phyloP scores from a whole-genome alignment of 2,329 filamentous ascomycete genomes.

The Xylaria multiplex region DNA sequence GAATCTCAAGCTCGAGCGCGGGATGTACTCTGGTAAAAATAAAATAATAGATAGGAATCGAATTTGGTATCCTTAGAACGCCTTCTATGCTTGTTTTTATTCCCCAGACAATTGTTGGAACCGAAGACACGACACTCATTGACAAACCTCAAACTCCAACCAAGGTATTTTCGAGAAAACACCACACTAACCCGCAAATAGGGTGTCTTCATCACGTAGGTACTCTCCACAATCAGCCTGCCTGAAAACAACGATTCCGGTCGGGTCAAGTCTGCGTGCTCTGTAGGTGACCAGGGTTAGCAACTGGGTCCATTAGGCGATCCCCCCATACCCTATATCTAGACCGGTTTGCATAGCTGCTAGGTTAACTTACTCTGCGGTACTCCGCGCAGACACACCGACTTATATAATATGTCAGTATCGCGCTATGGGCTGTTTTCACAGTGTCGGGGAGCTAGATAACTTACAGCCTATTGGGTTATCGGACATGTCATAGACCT shows the following conservation, averaged over 20 bases:
- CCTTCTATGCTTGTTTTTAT: conserved; percentile 35
- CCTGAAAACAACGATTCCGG: conserved; percentile 86
- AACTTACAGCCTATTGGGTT: conserved; percentile 78
- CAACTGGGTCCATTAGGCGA: not conserved
- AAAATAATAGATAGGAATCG: conserved; percentile 25
- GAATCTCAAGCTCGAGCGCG: not conserved
- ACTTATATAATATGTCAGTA: conserved; percentile 31
- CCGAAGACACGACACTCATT: not conserved
- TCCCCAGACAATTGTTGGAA: not conserved
- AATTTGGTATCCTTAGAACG: conserved; percentile 40
- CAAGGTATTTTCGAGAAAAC: not conserved
- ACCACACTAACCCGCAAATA: conserved; percentile 63
- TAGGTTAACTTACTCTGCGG: conserved; percentile 31
- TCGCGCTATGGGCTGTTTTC: not conserved
- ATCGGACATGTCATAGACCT: conserved; percentile 86
- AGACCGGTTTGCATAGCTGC: not conserved
- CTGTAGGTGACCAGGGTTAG: conserved; percentile 43
- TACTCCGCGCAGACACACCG: conserved; percentile 38
- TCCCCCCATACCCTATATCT: not conserved
- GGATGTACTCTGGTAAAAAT: not conserved
- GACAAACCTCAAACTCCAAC: conserved; percentile 41
- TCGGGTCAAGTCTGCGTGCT: conserved; percentile 86
- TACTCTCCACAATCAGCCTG: conserved; percentile 97
- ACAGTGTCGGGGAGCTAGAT: not conserved
- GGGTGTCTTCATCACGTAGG: conserved; percentile 79